Evolutionary conservation across 306 rosid species (phyloP), one percentile per base, ranked within the genome.

Genomic region (Carpinus fangiana): DNA sequence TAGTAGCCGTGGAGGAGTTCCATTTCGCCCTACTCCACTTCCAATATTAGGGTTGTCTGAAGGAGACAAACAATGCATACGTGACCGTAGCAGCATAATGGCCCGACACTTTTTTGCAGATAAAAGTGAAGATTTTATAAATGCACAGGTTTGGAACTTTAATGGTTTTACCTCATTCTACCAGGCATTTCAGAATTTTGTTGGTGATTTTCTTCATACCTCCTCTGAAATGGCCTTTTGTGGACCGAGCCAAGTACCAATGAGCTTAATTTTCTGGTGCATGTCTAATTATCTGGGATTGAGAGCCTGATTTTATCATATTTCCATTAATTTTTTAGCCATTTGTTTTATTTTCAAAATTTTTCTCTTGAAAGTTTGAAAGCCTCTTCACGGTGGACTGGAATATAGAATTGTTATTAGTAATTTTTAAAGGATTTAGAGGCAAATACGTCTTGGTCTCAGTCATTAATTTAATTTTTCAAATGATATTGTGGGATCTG

Each of bases 21-120:
- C 98, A 47, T 93, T 96, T 76, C 94, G 83, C 77, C 97, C 99
- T 45, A 73, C 96, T 77, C 82, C 93, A 68, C 96, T 96, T 75
- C 99, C 99, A 8, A 20, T 79, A 18, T 78, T 96, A 84, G 99
- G 99, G 83, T 84, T 96, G 82, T 96, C 99, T 73, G 90, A 90
- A 79, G 94, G 93, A 59, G 99, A 96, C 87, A 96, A 96, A 84
- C 93, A 88, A 73, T 96, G 99, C 84, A 96, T 96, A 79, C 94
- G 92, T 5, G 90, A 96, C 80, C 99, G 98, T 47, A 91, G 96
- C 83, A 91, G 98, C 90, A 91, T 96, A 81, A 96, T 96, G 99
- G 98, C 99, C n/a, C 85, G 99, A 17, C 99, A 96, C 82, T 87
- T 96, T 70, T 96, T 96, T 88, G 99, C 98, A 12, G 97, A 93